phyloP scores from a whole-genome alignment of 2,329 filamentous ascomycete genomes.

The Botryotinia globosa region DNA sequence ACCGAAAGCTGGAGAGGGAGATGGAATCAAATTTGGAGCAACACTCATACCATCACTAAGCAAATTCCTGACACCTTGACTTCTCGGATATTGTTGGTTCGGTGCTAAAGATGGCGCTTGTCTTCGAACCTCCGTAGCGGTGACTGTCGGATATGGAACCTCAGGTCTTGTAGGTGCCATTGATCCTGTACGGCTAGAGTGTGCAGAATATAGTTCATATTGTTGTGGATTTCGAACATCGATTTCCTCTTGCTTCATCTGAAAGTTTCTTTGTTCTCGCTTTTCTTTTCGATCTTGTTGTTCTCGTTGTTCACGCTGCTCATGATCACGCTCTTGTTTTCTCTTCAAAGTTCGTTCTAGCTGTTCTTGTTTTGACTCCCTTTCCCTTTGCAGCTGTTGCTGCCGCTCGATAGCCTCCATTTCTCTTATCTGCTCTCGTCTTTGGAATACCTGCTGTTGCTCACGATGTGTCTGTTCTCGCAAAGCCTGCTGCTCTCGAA shows the following conservation, averaged over 20 bases:
- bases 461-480: background rate
- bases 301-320: conserved; percentile 17
- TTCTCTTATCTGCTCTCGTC: conserved; percentile 5
- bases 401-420: background rate
- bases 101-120: conserved; percentile 31
- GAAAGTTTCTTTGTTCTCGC: conserved; percentile 30
- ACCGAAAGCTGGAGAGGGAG: conserved; percentile 31
- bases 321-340: conserved; percentile 23
- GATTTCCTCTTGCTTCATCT: conserved; percentile 36
- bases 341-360: conserved; percentile 8
- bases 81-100: conserved; percentile 29
- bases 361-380: conserved; percentile 6
- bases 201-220: conserved; percentile 37
- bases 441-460: conserved; percentile 3
- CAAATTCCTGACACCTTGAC: conserved; percentile 30
- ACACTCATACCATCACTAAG: conserved; percentile 30
- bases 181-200: conserved; percentile 27
- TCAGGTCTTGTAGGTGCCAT: conserved; percentile 31
- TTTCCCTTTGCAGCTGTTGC: conserved; percentile 8
- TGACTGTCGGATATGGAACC: conserved; percentile 19
- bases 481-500: background rate
- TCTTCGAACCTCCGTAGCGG: background rate
- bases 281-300: conserved; percentile 23
- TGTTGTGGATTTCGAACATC: conserved; percentile 39
- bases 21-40: conserved; percentile 30